These are phyloP conservation scores for Zymoseptoria pseudotritici DNA, from an alignment of 2,329 filamentous ascomycete genomes.

Conservation along the genomic window DNA sequence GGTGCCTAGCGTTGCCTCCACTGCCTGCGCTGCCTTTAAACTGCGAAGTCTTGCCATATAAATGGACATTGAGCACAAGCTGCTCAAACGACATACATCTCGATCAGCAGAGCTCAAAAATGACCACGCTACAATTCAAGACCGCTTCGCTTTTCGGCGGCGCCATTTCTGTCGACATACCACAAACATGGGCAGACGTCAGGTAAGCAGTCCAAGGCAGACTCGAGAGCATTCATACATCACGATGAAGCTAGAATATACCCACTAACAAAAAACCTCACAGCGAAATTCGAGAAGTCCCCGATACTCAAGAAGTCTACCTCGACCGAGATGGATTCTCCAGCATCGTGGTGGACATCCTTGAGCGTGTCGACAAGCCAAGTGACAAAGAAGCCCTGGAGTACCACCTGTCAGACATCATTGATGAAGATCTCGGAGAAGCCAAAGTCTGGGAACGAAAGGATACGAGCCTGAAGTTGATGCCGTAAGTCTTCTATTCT, in stretches of 20 bases:
- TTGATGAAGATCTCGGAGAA: slow-evolving; percentile 25
- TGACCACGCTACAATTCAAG: slow-evolving; percentile 8
- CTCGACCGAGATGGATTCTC: slow-evolving; percentile 78
- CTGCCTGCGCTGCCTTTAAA: not conserved
- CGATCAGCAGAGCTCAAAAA: not conserved
- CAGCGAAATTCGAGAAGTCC: slow-evolving; percentile 66
- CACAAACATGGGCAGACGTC: slow-evolving; percentile 61
- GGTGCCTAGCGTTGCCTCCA: slow-evolving; percentile 14
- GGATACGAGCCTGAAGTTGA: not conserved
- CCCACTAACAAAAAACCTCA: not conserved
- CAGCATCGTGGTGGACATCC: slow-evolving; percentile 83
- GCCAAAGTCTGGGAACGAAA: slow-evolving; percentile 19
- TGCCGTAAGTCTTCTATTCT: not conserved
- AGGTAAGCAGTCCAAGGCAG: slow-evolving; percentile 45
- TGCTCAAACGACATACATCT: not conserved
- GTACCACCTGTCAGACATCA: slow-evolving; percentile 41
- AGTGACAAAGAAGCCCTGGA: slow-evolving; percentile 59
- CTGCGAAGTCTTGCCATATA: not conserved
- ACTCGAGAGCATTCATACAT: not conserved
- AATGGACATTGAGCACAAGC: not conserved
- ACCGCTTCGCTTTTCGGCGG: slow-evolving; percentile 56
- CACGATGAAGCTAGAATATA: not conserved
- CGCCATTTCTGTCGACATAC: slow-evolving; percentile 62
- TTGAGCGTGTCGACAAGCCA: slow-evolving; percentile 66
- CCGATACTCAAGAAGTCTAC: slow-evolving; percentile 87